Base-by-base conservation (phyloP, 805 yeast species). In the Tetrapisispora iriomotensis region DNA sequence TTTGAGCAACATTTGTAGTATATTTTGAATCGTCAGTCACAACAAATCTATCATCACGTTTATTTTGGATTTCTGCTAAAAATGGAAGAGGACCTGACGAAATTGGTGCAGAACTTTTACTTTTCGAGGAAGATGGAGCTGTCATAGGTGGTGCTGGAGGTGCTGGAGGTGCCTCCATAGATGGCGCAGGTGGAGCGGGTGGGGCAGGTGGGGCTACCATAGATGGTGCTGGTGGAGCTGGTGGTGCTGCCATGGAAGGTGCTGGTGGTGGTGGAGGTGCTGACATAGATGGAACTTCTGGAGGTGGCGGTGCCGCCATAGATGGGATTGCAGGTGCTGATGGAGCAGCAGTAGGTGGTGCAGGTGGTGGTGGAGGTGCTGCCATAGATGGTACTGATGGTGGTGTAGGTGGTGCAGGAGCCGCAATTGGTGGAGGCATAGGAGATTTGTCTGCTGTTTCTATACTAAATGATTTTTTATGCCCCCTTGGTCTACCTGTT, bases 41-140 rank as follows among this genome's bases (percentile, higher is more conserved):
- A 27, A 67, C 72, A 49, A 62, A 61, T 20, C 65, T 47, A 14
- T 71, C 74, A 41, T 67, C 71, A 44, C 77, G 61, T 44, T 68
- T 66, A 25, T 63, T 66, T 47, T 70, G 71, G 38, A 73, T 72
- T 43, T 73, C 71, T 4, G 71, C 67, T 10, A 73, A 56, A 49
- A 72, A 72, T 4, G 77, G 77, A 14, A 71, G 50, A 1, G 71
- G 68, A 3, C 70, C 71, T 9, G 56, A 50, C 40, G 50, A 28
- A 29, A 58, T 43, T 40, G 60, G 45, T 1, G 56, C 36, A 4
- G 49, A 36, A 34, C 55, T 36, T 15, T 50, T 47, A 10, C 61
- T 45, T 2, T 53, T 34, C 9, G 50, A 43, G 14, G 51, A 36
- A 8, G 40, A 27, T 3, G 46, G 19, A 9, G 42, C 13, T n/a